phyloP scores from a whole-genome alignment of 371 early-diverging fungal species.

The Capillidium heterosporum region DNA sequence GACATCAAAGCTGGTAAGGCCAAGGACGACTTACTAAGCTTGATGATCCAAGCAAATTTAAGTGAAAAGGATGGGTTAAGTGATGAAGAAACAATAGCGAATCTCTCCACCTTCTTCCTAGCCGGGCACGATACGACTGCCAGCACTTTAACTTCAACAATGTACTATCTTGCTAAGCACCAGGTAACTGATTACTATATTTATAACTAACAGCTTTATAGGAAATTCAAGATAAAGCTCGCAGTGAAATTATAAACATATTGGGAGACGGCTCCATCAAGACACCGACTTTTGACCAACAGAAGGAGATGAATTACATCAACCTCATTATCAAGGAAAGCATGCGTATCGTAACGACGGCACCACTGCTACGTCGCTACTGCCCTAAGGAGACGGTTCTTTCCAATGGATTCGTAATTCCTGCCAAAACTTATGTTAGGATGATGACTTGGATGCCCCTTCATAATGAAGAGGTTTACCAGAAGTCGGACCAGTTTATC shows the following conservation, averaged over 20 bases:
- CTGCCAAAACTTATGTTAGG: not conserved
- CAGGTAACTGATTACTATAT: no score
- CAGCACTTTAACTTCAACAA: constrained; percentile 17
- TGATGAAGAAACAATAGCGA: constrained; percentile 9
- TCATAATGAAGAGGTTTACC: not conserved
- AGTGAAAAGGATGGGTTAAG: constrained; percentile 1
- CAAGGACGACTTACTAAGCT: not conserved
- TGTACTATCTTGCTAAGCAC: constrained; percentile 17
- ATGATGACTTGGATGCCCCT: not conserved
- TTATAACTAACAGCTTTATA: no score
- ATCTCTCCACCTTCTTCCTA: constrained; percentile 17
- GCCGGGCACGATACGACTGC: constrained; percentile 26
- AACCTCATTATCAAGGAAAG: not conserved
- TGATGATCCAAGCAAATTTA: not conserved
- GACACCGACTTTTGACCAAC: not conserved
- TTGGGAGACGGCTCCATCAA: not conserved
- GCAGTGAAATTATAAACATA: not conserved
- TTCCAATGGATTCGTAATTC: not conserved
- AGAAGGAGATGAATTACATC: not conserved
- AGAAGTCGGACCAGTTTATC: not conserved
- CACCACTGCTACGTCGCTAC: not conserved
- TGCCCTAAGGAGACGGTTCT: not conserved
- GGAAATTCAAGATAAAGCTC: constrained; percentile 3
- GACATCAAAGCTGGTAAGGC: not conserved
- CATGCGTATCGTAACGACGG: constrained; percentile 1